Conservation (phyloP, 2,329 filamentous ascomycete species). For the Raffaelea ambrosiae region DNA sequence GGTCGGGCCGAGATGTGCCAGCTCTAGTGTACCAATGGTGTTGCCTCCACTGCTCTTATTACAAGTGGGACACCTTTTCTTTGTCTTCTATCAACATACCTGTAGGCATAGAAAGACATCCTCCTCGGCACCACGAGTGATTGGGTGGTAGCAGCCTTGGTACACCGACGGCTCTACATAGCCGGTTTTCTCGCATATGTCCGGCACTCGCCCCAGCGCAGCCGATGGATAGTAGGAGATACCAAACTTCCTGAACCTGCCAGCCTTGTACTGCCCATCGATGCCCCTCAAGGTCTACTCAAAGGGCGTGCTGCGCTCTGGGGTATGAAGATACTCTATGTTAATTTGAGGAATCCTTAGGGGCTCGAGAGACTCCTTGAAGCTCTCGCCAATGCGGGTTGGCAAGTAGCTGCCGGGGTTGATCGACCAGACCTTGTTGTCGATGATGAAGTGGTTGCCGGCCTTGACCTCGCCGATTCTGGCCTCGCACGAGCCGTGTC, state of each 20-base stretch:
- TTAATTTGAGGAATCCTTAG: constrained; percentile 20
- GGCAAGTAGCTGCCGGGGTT: constrained; percentile 19
- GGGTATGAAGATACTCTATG: constrained; percentile 32
- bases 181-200: constrained; percentile 23
- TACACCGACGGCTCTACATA: constrained; percentile 28
- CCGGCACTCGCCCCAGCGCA: constrained; percentile 26
- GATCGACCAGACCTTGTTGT: constrained; percentile 24
- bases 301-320: constrained; percentile 29
- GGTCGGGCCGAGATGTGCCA: too few species aligned
- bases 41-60: too few species aligned
- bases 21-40: too few species aligned
- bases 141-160: constrained; percentile 30
- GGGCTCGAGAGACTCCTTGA: constrained; percentile 22
- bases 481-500: constrained; percentile 25
- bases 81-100: too few species aligned
- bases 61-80: too few species aligned
- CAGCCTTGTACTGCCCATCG: constrained; percentile 24
- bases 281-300: constrained; percentile 27
- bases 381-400: constrained; percentile 18
- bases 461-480: constrained; percentile 20
- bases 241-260: constrained; percentile 29
- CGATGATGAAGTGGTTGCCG: constrained; percentile 21
- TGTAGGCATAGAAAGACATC: constrained; percentile 18
- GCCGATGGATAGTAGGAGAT: constrained; percentile 29
- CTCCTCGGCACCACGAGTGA: constrained; percentile 25